Evolutionary conservation across 2,329 filamentous ascomycete species (phyloP).

Genomic region (Volutella citrinella): DNA sequence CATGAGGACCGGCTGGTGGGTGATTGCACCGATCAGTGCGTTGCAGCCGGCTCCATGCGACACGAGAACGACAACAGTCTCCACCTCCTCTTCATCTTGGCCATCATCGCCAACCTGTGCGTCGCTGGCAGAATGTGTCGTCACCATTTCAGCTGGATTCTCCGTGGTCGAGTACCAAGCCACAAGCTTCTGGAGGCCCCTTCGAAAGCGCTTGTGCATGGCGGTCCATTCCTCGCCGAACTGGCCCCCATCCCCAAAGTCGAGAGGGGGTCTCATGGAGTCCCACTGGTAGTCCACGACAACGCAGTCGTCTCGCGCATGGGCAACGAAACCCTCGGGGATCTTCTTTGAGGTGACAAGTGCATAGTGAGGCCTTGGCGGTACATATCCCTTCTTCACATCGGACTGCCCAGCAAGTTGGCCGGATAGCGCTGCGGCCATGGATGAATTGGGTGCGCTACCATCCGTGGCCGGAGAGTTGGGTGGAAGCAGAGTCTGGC

Average conservation of each 20-base stretch:
- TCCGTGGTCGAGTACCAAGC: slow-evolving; percentile 72
- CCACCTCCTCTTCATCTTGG: slow-evolving; percentile 57
- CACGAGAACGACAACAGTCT: slow-evolving; percentile 81
- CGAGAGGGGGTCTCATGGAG: slow-evolving; percentile 72
- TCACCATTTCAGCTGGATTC: slow-evolving; percentile 49
- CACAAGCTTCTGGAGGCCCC: slow-evolving; percentile 73
- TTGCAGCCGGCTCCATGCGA: slow-evolving; percentile 97
- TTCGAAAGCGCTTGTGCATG: slow-evolving; percentile 89
- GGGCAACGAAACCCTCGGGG: slow-evolving; percentile 81
- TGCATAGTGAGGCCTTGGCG: slow-evolving; percentile 79
- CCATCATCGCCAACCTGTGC: slow-evolving; percentile 28
- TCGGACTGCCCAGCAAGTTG: slow-evolving; percentile 20
- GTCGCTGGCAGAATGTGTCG: slow-evolving; percentile 33
- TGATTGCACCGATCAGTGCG: slow-evolving; percentile 87
- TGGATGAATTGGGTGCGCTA: slow-evolving; percentile 25
- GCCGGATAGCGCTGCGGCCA: slow-evolving; percentile 34
- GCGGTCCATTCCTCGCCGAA: slow-evolving; percentile 92
- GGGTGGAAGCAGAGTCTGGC: slow-evolving; percentile 12
- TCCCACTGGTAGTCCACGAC: slow-evolving; percentile 96
- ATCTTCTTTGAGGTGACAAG: slow-evolving; percentile 78
- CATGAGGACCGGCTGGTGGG: slow-evolving; percentile 84
- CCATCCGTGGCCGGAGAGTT: slow-evolving; percentile 25
- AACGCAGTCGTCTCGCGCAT: slow-evolving; percentile 83
- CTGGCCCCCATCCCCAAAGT: slow-evolving; percentile 85
- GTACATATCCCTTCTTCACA: slow-evolving; percentile 56